A percentile compares a stretch with the other conserved stretches of the same genome.
phyloP scores from a whole-genome alignment of 2,329 filamentous ascomycete species.

The Aspergillus spinulosporus region DNA sequence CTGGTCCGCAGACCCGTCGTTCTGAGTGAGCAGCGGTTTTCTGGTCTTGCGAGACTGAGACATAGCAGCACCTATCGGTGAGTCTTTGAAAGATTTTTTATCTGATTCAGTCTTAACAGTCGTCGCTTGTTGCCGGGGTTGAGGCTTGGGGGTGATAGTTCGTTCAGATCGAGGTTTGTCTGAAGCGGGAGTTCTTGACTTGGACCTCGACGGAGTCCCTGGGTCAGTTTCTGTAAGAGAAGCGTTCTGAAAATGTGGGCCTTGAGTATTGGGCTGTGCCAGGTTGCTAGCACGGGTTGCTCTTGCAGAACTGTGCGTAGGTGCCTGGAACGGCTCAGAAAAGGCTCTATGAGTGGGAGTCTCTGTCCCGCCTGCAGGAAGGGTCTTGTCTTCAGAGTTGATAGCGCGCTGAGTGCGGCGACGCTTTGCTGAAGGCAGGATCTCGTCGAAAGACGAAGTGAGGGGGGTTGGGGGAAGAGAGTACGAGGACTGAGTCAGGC shows the following conservation, averaged over 20 bases:
- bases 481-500: constrained; percentile 23
- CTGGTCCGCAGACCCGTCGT: constrained; percentile 13
- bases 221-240: background rate
- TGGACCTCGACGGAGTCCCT: constrained; percentile 12
- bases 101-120: constrained; percentile 13
- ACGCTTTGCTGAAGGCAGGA: constrained; percentile 24
- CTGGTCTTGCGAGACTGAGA: constrained; percentile 17
- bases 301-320: constrained; percentile 13
- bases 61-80: constrained; percentile 5
- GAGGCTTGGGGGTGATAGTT: constrained; percentile 14
- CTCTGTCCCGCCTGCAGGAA: constrained; percentile 12
- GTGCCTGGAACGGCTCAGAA: constrained; percentile 6
- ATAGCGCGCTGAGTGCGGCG: constrained; percentile 22
- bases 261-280: constrained; percentile 11
- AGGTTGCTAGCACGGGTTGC: constrained; percentile 15
- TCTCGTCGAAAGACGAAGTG: constrained; percentile 25
- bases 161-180: constrained; percentile 4
- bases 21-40: constrained; percentile 19
- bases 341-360: constrained; percentile 12
- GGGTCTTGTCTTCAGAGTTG: constrained; percentile 16
- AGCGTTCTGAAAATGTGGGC: background rate
- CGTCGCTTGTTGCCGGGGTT: constrained; percentile 15
- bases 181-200: constrained; percentile 4
- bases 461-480: constrained; percentile 26
- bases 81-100: constrained; percentile 4